Percentiles rank a stretch among this genome's conserved stretches.
phyloP scores from a whole-genome alignment of 257 asterid species.

The Penstemon davidsonii region DNA sequence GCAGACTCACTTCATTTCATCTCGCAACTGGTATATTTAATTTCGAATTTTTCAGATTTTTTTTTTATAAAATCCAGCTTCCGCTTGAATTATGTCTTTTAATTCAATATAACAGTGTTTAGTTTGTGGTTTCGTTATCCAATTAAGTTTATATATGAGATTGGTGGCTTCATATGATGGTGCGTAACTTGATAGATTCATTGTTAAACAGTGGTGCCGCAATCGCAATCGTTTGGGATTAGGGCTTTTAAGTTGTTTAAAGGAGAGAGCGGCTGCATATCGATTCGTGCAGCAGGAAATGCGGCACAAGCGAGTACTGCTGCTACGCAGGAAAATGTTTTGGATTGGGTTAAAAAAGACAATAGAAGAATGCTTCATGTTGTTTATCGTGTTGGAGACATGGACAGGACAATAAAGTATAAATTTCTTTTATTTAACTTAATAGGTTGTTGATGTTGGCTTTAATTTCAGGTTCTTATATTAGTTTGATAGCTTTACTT shows the following conservation, averaged over 20 bases:
- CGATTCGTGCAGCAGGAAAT: constrained; percentile 55
- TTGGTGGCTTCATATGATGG: constrained; percentile 11
- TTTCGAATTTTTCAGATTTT: not conserved
- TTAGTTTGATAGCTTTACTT: constrained; percentile 14
- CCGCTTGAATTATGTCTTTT: not conserved
- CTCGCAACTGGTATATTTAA: constrained; percentile 47
- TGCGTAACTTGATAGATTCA: constrained; percentile 29
- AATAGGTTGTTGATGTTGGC: constrained; percentile 23
- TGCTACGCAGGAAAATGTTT: constrained; percentile 60
- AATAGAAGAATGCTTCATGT: constrained; percentile 97
- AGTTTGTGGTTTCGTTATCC: not conserved
- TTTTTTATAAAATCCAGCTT: not conserved
- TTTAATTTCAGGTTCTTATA: constrained; percentile 22
- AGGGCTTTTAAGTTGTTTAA: constrained; percentile 48
- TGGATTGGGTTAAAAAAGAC: constrained; percentile 90
- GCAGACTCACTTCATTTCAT: constrained; percentile 40
- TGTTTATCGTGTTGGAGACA: constrained; percentile 96
- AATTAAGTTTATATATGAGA: not conserved
- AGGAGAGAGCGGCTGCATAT: constrained; percentile 36
- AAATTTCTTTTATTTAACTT: not conserved
- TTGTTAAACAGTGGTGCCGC: constrained; percentile 56
- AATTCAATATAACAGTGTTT: not conserved
- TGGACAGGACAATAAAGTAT: constrained; percentile 97
- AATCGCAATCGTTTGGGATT: constrained; percentile 63
- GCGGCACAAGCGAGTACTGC: constrained; percentile 69